Evolutionary conservation across 2,329 filamentous ascomycete genomes (phyloP), one percentile per base, ranked within the genome.

Genomic region (Aspergillus puulaauensis): DNA sequence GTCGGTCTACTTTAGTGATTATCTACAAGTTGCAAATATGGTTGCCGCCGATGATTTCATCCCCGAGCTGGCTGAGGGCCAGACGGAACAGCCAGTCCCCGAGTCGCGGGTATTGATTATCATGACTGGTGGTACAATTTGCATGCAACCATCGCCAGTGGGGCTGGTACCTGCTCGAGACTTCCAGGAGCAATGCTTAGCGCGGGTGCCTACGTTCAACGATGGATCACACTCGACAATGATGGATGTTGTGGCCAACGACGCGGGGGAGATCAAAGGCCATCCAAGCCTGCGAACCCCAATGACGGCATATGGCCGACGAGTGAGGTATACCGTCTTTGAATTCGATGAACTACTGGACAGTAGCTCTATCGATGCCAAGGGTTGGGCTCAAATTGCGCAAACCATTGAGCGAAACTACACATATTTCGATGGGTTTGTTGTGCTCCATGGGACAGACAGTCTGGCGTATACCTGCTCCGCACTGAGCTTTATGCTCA

Each of bases 401-500:
- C 78, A 82, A 51, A 85, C 89, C n/a, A 85, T 96, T 64, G 83
- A 86, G 65, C 86, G 89, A 62, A 97, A 97, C 75, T 96, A 96
- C 74, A 87, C 88, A 61, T 82, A 91, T 0, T 97, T 92, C 68
- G 93, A 96, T 72, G 91, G 90, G 19, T 96, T 96, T 70, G 91
- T 96, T 21, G 87, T 96, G 41, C 85, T 96, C 35, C 92, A 96
- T 73, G 92, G 92, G 60, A 96, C 92, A 6, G 92, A 96, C 75
- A 96, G 90, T 45, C 80, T 96, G 52, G 90, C 89, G 17, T 96
- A 96, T 76, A 95, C 91, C 4, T 90, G 90, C 61, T 96, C 91
- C 5, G 93, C 93, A 3, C 81, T 97, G 57, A 95, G 90, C 65
- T 97, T 96, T 78, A 96, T 96, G 90, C 85, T 96, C 72, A 85